These are phyloP conservation scores for Colletotrichum orchidophilum DNA, from an alignment of 2,329 filamentous ascomycete genomes.

Conservation along the genomic window DNA sequence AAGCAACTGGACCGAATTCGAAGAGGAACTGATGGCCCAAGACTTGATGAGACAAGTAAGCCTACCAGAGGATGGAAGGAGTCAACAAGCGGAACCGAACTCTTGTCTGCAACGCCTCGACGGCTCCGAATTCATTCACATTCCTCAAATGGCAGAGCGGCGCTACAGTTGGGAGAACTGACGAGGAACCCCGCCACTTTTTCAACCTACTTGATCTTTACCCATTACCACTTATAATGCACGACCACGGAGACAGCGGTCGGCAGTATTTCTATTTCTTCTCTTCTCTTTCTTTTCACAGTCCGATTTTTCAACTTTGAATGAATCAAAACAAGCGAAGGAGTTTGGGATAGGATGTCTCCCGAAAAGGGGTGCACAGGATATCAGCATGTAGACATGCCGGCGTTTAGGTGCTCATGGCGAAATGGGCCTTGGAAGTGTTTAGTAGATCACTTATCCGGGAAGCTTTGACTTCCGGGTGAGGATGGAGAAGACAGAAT, in stretches of 20 bases:
- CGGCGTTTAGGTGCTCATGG: conserved; percentile 1
- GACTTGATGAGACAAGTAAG: conserved; percentile 41
- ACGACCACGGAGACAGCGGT: not conserved
- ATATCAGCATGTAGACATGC: not conserved
- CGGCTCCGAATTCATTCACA: conserved; percentile 57
- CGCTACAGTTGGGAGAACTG: conserved; percentile 63
- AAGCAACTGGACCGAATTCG: conserved; percentile 66
- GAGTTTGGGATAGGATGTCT: conserved; percentile 7
- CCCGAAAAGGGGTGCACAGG: not conserved
- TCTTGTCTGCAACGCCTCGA: conserved; percentile 53
- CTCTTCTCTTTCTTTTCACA: not conserved
- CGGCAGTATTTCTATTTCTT: conserved; percentile 12
- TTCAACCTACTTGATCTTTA: conserved; percentile 1
- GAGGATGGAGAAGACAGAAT: not conserved
- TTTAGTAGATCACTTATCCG: not conserved
- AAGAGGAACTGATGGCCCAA: conserved; percentile 50
- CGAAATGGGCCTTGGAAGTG: not conserved
- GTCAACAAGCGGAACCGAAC: conserved; percentile 36
- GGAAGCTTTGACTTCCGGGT: not conserved
- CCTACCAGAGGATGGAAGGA: conserved; percentile 21
- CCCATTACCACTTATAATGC: conserved; percentile 18
- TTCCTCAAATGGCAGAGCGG: conserved; percentile 59
- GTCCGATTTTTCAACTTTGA: not conserved
- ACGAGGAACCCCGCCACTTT: conserved; percentile 21
- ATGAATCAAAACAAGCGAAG: not conserved